Evolutionary conservation across 140 eudicot species (phyloP).

Genomic region (Cichorium intybus): DNA sequence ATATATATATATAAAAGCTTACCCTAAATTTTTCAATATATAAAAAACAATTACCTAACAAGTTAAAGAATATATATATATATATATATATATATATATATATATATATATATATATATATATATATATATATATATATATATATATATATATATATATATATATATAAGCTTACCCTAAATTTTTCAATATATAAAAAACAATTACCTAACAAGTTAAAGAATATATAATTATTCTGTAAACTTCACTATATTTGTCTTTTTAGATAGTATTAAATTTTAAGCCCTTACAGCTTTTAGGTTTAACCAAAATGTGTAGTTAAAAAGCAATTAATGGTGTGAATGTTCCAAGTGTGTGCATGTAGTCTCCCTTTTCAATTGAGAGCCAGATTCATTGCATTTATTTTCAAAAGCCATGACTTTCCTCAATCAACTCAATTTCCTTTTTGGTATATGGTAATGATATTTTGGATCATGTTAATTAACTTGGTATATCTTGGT

Average conservation of each 20-base stretch:
- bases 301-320: not conserved
- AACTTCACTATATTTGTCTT: too few species aligned
- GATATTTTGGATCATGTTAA: not conserved
- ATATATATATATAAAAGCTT: too few species aligned
- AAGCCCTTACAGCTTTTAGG: not conserved
- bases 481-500: not conserved
- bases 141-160: too few species aligned
- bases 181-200: not conserved
- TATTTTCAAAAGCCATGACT: slow-evolving; percentile 10
- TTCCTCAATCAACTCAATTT: slow-evolving; percentile 1
- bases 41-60: too few species aligned
- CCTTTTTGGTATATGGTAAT: not conserved
- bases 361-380: slow-evolving; percentile 3
- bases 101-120: too few species aligned
- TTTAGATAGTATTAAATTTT: not conserved
- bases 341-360: not conserved
- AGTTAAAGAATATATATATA: too few species aligned
- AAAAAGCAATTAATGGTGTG: slow-evolving; percentile 3
- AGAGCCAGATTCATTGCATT: slow-evolving; percentile 22
- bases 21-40: too few species aligned
- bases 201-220: too few species aligned
- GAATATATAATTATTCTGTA: too few species aligned
- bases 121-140: too few species aligned
- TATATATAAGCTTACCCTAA: not conserved
- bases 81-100: too few species aligned